Percentiles rank a stretch among this genome's conserved stretches.
phyloP scores from a whole-genome alignment of 139 green algal genomes.

The Volvox reticuliferus region DNA sequence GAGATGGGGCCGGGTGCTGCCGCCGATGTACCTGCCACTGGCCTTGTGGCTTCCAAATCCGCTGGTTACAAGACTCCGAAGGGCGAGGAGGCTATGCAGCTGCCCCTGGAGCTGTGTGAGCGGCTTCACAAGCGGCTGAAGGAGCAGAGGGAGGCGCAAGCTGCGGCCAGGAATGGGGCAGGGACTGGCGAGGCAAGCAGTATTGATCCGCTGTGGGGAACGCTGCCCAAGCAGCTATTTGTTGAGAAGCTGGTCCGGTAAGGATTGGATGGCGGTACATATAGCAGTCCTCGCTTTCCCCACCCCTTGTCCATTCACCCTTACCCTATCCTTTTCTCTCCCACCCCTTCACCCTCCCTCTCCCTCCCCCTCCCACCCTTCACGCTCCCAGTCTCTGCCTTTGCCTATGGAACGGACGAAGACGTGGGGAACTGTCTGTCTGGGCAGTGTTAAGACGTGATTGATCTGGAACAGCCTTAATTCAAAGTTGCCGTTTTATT shows the following conservation, averaged over 20 bases:
- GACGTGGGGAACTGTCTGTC: too few relatives aligned
- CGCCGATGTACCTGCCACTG: background rate
- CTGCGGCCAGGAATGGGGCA: background rate
- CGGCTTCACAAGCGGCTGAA: background rate
- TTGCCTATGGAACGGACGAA: too few relatives aligned
- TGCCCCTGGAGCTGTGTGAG: slow-evolving; percentile 38
- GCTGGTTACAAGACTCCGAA: background rate
- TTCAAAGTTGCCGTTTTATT: too few relatives aligned
- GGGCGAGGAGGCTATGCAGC: background rate
- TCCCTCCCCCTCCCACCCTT: too few relatives aligned
- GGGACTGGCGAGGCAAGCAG: background rate
- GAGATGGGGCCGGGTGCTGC: too few relatives aligned
- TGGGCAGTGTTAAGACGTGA: too few relatives aligned
- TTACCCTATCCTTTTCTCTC: background rate
- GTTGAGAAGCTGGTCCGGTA: slow-evolving; percentile 36
- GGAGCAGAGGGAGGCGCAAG: background rate
- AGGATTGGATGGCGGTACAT: background rate
- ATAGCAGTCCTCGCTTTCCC: too few relatives aligned
- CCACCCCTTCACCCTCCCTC: background rate
- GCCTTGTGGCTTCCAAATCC: too few relatives aligned
- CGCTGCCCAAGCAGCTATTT: slow-evolving; percentile 37
- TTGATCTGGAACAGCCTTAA: too few relatives aligned
- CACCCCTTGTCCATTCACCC: background rate
- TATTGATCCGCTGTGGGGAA: slow-evolving; percentile 26
- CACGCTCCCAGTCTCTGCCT: too few relatives aligned